Evolutionary conservation across 371 early-diverging fungal species (phyloP).

Genomic region (Mucor lusitanicus): DNA sequence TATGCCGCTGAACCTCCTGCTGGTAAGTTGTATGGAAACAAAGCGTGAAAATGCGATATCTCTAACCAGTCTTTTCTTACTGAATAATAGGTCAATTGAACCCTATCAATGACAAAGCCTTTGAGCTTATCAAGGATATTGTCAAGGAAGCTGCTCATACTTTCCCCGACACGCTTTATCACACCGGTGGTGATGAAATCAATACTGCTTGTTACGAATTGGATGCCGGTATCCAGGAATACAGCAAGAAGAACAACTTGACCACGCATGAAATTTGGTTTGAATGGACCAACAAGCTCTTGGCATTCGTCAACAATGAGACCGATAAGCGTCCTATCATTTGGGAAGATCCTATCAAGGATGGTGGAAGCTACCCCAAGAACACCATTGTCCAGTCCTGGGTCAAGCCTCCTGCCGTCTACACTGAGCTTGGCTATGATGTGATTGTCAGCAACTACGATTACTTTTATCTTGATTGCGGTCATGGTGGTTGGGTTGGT

Average conservation of each 20-base stretch:
- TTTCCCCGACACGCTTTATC: slow-evolving; percentile 73
- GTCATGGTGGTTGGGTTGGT: slow-evolving; percentile 61
- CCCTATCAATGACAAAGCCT: slow-evolving; percentile 57
- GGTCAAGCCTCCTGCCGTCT: slow-evolving; percentile 48
- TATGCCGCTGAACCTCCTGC: slow-evolving; percentile 70
- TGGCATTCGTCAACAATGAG: slow-evolving; percentile 26
- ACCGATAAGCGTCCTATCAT: slow-evolving; percentile 41
- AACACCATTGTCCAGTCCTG: slow-evolving; percentile 62
- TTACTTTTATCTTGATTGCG: slow-evolving; percentile 76
- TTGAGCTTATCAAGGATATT: slow-evolving; percentile 60
- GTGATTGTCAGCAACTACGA: slow-evolving; percentile 58
- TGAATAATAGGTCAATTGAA: slow-evolving; percentile 37
- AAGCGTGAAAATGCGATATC: background rate
- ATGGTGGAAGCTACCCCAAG: slow-evolving; percentile 35
- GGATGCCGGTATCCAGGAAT: slow-evolving; percentile 26
- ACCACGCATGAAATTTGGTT: slow-evolving; percentile 28
- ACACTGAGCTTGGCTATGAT: slow-evolving; percentile 53
- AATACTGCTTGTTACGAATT: slow-evolving; percentile 64
- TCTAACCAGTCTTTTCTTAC: background rate
- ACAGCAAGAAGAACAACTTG: slow-evolving; percentile 23
- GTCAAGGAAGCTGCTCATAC: slow-evolving; percentile 58
- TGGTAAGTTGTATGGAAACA: slow-evolving; percentile 51
- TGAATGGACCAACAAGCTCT: slow-evolving; percentile 33
- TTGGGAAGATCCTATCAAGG: slow-evolving; percentile 49
- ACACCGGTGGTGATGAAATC: slow-evolving; percentile 81